Base-by-base conservation (phyloP, 2,329 filamentous ascomycete species). In the Botryosphaeria dothidea region DNA sequence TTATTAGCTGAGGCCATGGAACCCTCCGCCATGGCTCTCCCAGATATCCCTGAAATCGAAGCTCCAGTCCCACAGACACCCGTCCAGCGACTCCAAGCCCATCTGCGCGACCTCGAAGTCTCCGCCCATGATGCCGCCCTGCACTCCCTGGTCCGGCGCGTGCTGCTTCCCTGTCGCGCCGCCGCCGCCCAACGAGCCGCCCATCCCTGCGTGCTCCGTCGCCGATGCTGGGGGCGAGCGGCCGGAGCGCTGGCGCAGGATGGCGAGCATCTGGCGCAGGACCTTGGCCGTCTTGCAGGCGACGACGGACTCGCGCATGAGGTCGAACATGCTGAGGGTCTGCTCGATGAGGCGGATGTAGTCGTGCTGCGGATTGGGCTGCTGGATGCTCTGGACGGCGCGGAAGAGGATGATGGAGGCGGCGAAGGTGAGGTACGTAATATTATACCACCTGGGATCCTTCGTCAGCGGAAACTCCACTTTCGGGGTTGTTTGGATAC, bases 241-340 rank as follows among this genome's bases (percentile, higher is more conserved):
- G 31, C 45, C 41, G 21, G 23, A 43, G 36, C 49, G 61, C 34
- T 66, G 57, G 38, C 52, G 60, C 5, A 64, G 52, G 31, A 46
- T 66, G 34, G 49, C 64, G 34, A 63, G 62, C 52, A 62, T 64
- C 19, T 65, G 49, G 11, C 67, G 68, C 3, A 67, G 45, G 29
- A 70, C 60, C n/a, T 51, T 52, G 3, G 75, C 76, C 3, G 77
- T 79, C 52, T 78, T 79, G 17, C 72, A 71, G 1, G 78, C 78
- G 15, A 80, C 78, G 43, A 77, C 70, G 3, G 73, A 78, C 61
- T 81, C 79, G 41, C 79, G 76, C 77, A 80, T 80, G 4, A 77
- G 74, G 66, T 79, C 77, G 5, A 81, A 71, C 17, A 79, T 76
- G 48, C 77, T 72, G 11, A 81, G 71, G 0, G 77, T 73, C 68